Evolutionary conservation across 2,329 filamentous ascomycete genomes (phyloP).

Genomic region (Myriosclerotinia scirpicola): DNA sequence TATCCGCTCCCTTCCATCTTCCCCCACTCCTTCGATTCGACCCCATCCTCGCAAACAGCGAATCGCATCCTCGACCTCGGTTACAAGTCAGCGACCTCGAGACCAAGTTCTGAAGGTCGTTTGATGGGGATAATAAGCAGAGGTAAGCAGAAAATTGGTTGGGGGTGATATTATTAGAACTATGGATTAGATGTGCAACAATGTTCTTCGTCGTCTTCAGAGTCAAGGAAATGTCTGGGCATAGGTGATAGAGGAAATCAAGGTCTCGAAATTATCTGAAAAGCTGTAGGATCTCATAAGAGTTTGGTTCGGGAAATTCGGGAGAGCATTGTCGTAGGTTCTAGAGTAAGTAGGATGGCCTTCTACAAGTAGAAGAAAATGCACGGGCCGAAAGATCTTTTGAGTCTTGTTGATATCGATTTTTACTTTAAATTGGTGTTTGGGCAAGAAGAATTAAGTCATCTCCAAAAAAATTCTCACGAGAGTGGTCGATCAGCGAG

Average conservation of each 20-base stretch:
- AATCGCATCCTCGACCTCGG: not conserved
- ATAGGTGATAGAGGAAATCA: not conserved
- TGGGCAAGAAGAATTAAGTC: not conserved
- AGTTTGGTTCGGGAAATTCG: not conserved
- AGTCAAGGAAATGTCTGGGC: not conserved
- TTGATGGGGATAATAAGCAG: not conserved
- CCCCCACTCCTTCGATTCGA: not conserved
- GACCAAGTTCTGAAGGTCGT: not conserved
- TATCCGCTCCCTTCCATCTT: not conserved
- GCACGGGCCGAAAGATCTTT: not conserved
- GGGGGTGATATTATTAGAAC: not conserved
- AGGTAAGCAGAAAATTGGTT: not conserved
- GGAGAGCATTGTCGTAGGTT: not conserved
- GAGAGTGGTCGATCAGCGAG: no score
- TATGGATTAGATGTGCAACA: conserved; percentile 2
- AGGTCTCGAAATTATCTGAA: not conserved
- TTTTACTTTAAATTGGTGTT: not conserved
- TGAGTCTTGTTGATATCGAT: not conserved
- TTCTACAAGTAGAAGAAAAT: not conserved
- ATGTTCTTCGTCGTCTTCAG: not conserved
- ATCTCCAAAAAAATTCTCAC: not conserved
- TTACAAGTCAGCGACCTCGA: not conserved
- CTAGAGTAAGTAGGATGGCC: not conserved
- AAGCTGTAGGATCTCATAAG: not conserved
- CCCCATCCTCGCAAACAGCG: not conserved